A percentile compares a stretch with the other conserved stretches of the same genome.
phyloP scores from a whole-genome alignment of 345 rosid genomes.

The Noccaea caerulescens region DNA sequence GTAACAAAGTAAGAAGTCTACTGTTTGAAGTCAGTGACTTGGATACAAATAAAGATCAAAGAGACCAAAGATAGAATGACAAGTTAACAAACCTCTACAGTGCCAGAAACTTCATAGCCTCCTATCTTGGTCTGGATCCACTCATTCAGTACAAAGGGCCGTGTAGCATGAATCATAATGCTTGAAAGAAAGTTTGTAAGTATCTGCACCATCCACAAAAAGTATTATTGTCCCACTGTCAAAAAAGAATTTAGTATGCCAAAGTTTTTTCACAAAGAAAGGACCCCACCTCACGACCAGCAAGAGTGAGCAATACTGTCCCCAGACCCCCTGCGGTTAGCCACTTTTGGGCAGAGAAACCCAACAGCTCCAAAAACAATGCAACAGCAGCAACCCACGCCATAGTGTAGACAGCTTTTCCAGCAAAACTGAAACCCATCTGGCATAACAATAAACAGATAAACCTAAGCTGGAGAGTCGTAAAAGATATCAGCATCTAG shows the following conservation, averaged over 20 bases:
- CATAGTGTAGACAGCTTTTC: conserved; percentile 85
- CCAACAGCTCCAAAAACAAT: conserved; percentile 92
- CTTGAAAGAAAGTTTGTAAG: conserved; percentile 94
- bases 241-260: conserved; percentile 19
- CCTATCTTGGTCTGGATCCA: conserved; percentile 96
- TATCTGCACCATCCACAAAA: conserved; percentile 58
- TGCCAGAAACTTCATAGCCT: conserved; percentile 98
- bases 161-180: conserved; percentile 88
- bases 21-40: conserved; percentile 21
- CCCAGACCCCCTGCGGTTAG: conserved; percentile 98
- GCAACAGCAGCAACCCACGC: conserved; percentile 94
- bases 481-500: conserved; percentile 2
- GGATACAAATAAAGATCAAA: not conserved
- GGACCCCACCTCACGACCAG: conserved; percentile 88
- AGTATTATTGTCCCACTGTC: conserved; percentile 11
- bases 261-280: conserved; percentile 2
- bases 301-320: conserved; percentile 93
- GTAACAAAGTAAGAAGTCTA: conserved; percentile 11
- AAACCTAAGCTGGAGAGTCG: conserved; percentile 5
- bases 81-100: conserved; percentile 81
- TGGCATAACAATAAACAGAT: conserved; percentile 49
- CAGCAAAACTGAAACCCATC: conserved; percentile 94
- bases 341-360: conserved; percentile 95
- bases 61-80: conserved; percentile 2
- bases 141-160: conserved; percentile 84